phyloP scores from a whole-genome alignment of 2,329 filamentous ascomycete genomes.

The Fusarium tupiense region DNA sequence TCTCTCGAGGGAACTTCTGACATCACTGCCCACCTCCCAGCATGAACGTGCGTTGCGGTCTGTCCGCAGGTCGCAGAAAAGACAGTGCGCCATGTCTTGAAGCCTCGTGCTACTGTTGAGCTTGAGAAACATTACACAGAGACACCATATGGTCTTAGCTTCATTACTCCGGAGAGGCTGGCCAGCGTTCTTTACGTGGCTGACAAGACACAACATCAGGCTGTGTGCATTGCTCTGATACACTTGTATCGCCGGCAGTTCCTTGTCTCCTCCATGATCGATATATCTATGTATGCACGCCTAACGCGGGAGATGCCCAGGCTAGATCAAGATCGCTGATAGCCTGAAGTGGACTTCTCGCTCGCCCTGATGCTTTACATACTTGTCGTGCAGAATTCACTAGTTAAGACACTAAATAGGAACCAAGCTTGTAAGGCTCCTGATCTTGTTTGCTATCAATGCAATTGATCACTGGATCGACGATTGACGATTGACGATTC shows the following conservation, averaged over 20 bases:
- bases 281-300: conserved; percentile 16
- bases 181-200: conserved; percentile 37
- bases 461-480: conserved; percentile 20
- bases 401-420: conserved; percentile 14
- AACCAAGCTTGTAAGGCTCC: conserved; percentile 21
- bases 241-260: conserved; percentile 29
- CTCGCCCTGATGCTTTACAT: conserved; percentile 16
- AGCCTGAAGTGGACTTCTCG: conserved; percentile 25
- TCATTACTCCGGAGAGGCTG: conserved; percentile 33
- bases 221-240: conserved; percentile 29
- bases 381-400: conserved; percentile 28
- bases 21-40: conserved; percentile 28
- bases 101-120: conserved; percentile 19
- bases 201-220: conserved; percentile 29
- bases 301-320: conserved; percentile 21
- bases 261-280: conserved; percentile 18
- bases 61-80: conserved; percentile 17
- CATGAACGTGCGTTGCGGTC: conserved; percentile 20
- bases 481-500: conserved; percentile 22
- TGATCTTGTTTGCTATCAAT: conserved; percentile 1
- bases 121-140: conserved; percentile 30
- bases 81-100: conserved; percentile 36
- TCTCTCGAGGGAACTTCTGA: conserved; percentile 36
- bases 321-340: conserved; percentile 24
- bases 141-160: conserved; percentile 35